Conservation (phyloP, 331 rosid species). For the Prunus yedoensis region DNA sequence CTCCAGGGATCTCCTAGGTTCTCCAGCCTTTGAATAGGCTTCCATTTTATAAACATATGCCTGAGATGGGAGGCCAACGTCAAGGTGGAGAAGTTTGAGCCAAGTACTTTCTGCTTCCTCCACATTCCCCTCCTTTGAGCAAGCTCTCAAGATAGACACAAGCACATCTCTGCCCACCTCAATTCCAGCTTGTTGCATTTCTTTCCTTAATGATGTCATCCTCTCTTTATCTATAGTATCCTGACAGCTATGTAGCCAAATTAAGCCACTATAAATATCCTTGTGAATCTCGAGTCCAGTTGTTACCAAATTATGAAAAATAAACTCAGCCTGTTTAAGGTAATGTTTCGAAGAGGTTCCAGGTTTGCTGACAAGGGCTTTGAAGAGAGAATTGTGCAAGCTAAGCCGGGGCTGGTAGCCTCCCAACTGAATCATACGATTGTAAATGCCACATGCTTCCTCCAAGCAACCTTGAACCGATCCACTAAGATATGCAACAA, state of each 20-base stretch:
- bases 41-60: constrained; percentile 90
- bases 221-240: constrained; percentile 73
- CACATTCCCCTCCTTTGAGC: constrained; percentile 66
- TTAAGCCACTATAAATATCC: constrained; percentile 78
- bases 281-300: constrained; percentile 73
- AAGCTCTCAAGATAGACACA: constrained; percentile 73
- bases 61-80: constrained; percentile 49
- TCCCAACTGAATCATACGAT: constrained; percentile 93
- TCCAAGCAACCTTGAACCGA: constrained; percentile 78
- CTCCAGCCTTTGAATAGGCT: constrained; percentile 65
- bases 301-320: constrained; percentile 74
- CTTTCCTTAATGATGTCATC: constrained; percentile 54
- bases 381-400: constrained; percentile 84
- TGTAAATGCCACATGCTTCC: constrained; percentile 80
- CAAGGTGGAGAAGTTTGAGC: constrained; percentile 52
- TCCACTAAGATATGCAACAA: constrained; percentile 87
- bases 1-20: constrained; percentile 61
- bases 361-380: constrained; percentile 64
- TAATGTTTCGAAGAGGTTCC: constrained; percentile 61
- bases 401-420: constrained; percentile 87
- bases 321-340: constrained; percentile 93
- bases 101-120: constrained; percentile 70
- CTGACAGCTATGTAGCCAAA: constrained; percentile 96
- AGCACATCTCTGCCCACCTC: constrained; percentile 71
- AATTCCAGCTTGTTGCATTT: constrained; percentile 67